A percentile compares a stretch with the other conserved stretches of the same genome.
These are phyloP conservation scores for Nissolia schottii DNA, from an alignment of 306 rosid species.

Conservation along the genomic window DNA sequence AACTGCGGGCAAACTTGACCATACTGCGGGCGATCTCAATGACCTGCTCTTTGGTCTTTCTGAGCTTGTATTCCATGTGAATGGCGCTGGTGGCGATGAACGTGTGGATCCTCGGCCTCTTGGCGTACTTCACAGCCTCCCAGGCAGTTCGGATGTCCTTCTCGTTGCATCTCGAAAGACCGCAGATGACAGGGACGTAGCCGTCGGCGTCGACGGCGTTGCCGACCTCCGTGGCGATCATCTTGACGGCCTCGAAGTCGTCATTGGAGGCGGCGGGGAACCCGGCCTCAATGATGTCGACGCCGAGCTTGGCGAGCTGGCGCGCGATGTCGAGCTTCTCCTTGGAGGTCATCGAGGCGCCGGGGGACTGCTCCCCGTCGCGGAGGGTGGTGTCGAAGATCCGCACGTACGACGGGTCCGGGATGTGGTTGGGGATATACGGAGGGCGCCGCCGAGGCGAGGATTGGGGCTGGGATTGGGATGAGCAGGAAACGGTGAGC, in stretches of 20 bases:
- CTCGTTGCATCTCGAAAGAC: conserved; percentile 75
- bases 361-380: conserved; percentile 98
- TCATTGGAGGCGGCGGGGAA: conserved; percentile 84
- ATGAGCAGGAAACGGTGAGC: conserved; percentile 24
- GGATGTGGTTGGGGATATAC: conserved; percentile 75
- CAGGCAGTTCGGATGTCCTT: conserved; percentile 81
- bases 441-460: conserved; percentile 49
- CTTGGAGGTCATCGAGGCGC: conserved; percentile 90
- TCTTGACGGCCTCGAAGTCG: conserved; percentile 76
- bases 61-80: conserved; percentile 80
- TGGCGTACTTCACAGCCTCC: conserved; percentile 88
- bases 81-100: conserved; percentile 89
- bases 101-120: conserved; percentile 77
- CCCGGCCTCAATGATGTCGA: conserved; percentile 90
- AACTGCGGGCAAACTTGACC: conserved; percentile 79
- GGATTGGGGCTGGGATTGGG: conserved; percentile 7
- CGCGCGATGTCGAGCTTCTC: conserved; percentile 88
- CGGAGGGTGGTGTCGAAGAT: conserved; percentile 96
- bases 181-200: conserved; percentile 88
- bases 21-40: conserved; percentile 62
- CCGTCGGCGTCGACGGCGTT: conserved; percentile 63
- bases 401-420: conserved; percentile 78
- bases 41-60: conserved; percentile 67
- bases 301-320: conserved; percentile 83
- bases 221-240: conserved; percentile 72